Evolutionary conservation across 106 monocot species (phyloP).

Genomic region (Agapanthus africanus): DNA sequence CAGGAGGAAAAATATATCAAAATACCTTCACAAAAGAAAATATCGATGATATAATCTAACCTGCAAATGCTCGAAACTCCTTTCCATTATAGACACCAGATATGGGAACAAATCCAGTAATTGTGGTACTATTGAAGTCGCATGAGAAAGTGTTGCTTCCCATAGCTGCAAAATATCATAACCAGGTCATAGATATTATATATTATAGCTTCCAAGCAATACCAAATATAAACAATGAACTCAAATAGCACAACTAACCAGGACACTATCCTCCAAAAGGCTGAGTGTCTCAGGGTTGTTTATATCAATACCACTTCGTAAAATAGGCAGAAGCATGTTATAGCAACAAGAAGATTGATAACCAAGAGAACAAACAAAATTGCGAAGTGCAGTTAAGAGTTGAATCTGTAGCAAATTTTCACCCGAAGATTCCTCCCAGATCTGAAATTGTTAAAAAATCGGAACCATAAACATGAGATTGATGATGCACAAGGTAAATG

Average conservation of each 20-base stretch:
- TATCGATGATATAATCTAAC: slow-evolving; percentile 19
- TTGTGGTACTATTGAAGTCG: slow-evolving; percentile 67
- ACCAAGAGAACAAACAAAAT: slow-evolving; percentile 79
- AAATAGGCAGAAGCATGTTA: slow-evolving; percentile 78
- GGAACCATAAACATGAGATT: background rate
- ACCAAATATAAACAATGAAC: background rate
- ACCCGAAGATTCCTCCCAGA: slow-evolving; percentile 87
- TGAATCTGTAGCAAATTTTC: slow-evolving; percentile 96
- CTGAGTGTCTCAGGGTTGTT: slow-evolving; percentile 83
- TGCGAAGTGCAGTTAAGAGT: slow-evolving; percentile 68
- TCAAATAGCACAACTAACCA: slow-evolving; percentile 53
- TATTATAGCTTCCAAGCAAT: slow-evolving; percentile 1
- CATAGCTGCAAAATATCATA: slow-evolving; percentile 63
- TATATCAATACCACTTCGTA: slow-evolving; percentile 73
- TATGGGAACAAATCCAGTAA: slow-evolving; percentile 78
- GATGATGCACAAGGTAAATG: background rate
- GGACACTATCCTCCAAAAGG: slow-evolving; percentile 88
- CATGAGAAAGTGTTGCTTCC: slow-evolving; percentile 89
- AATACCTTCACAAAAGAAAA: background rate
- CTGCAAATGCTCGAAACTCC: slow-evolving; percentile 92
- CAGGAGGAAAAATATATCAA: background rate
- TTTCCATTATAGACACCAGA: slow-evolving; percentile 68
- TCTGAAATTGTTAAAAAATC: slow-evolving; percentile 31
- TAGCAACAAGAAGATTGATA: slow-evolving; percentile 76
- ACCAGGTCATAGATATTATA: background rate